These are phyloP conservation scores for Ascochyta clinopodiicola DNA, from an alignment of 2,329 filamentous ascomycete genomes.

Conservation along the genomic window DNA sequence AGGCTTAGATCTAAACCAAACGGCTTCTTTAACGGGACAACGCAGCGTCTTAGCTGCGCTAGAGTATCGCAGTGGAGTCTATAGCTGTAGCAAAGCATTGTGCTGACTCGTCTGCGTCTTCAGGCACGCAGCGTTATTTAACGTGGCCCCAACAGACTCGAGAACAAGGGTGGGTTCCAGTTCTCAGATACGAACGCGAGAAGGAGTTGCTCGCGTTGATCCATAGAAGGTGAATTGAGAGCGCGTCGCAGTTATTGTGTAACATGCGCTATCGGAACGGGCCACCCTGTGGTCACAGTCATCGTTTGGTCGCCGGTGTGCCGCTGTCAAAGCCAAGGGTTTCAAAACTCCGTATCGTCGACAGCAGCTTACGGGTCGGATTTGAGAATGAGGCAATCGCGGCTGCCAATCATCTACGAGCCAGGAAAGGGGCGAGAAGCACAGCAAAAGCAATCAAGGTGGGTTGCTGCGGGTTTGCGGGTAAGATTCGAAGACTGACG, in stretches of 20 bases:
- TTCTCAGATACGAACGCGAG: constrained; percentile 6
- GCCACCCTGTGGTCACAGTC: constrained; percentile 24
- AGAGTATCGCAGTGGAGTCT: not conserved
- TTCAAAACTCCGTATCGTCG: constrained; percentile 14
- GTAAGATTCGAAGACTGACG: constrained; percentile 34
- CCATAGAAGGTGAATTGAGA: constrained; percentile 1
- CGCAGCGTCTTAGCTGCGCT: constrained; percentile 9
- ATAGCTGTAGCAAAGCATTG: constrained; percentile 8
- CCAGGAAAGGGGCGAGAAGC: constrained; percentile 22
- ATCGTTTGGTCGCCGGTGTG: constrained; percentile 28
- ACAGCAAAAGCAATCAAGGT: constrained; percentile 24
- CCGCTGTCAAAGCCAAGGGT: constrained; percentile 37
- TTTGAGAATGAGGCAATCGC: constrained; percentile 18
- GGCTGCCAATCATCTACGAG: constrained; percentile 25
- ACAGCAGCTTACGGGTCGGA: constrained; percentile 20
- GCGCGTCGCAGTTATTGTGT: constrained; percentile 7
- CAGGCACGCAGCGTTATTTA: constrained; percentile 9
- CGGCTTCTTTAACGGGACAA: constrained; percentile 29
- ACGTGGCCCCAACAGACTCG: constrained; percentile 11
- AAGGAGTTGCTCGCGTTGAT: constrained; percentile 3
- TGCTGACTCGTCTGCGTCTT: constrained; percentile 10
- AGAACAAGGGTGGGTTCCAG: constrained; percentile 5
- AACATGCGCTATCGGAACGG: constrained; percentile 19
- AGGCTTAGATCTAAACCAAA: constrained; percentile 42
- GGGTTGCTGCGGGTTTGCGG: constrained; percentile 28